Base-by-base conservation (phyloP, 2,329 filamentous ascomycete species). In the Aspergillus pseudoterreus region DNA sequence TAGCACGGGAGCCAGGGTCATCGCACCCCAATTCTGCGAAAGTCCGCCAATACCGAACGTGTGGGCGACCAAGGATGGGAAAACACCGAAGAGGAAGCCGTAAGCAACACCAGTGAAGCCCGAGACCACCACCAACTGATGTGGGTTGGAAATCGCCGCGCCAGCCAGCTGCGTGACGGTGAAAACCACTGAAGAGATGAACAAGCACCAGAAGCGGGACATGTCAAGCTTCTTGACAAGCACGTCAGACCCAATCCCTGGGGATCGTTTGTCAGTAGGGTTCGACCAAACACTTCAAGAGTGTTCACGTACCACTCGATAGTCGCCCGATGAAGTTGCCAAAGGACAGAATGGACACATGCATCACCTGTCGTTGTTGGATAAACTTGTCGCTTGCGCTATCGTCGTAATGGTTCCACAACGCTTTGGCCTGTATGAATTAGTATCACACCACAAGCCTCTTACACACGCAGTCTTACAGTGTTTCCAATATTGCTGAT, bases 11-110 rank as follows among this genome's bases (percentile, higher is more conserved):
- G 90, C 87, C 44, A 96, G 77, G 0, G 90, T 96, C 85, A 99
- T 95, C 62, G 88, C 87, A 12, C 94, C 94, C 92, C 94, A 99
- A 65, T 97, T 99, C 66, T 96, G 90, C 50, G 87, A 91, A 43
- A 99, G 78, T 1, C 92, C 92, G 54, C 86, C 82, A 22, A 96
- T 87, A 6, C 94, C 94, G 68, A 99, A 99, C 0, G 87, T 86
- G 67, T 97, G 92, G 6, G 92, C 90, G 9, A 89, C 82, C 15
- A 97, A 84, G 11, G 91, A 92, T 0, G 94, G 94, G 70, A 89
- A 96, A 17, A 96, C 92, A 32, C 94, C 94, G 60, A 97, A 97
- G 0, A 97, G 79, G 58, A 95, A 90, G 2, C 94, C 94, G 68
- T 99, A 99, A 1, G 85, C 92, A 1, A 97, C 76, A 0, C 94